Evolutionary conservation across 805 yeast species (phyloP), one percentile per base, ranked within the genome.

Genomic region (Cyberlindnera xylosilytica): DNA sequence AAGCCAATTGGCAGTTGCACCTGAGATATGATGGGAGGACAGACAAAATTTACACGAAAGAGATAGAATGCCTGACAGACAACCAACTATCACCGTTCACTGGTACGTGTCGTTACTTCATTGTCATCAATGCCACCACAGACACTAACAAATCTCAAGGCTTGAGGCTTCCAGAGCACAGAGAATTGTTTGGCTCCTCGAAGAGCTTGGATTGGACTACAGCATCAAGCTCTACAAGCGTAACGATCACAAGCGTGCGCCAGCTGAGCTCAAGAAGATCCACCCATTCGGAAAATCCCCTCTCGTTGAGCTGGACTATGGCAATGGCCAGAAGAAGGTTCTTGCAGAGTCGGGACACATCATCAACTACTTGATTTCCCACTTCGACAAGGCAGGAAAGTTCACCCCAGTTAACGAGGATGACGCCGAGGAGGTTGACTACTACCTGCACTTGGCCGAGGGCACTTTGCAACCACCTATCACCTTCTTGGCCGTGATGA

Each of bases 311-410:
- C 57, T 70, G 28, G 65, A 66, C 34, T 71, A 66, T 20, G 27
- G 13, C 6, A 49, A 51, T 34, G 61, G 65, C 12, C 56, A 55
- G 16, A 38, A 33, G 29, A 53, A 48, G 23, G 54, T 64, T 2
- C 48, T 79, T 34, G 79, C 78, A 10, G 91, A 83, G 60, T 72
- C 81, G 13, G 89, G 84, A 3, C 67, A 69, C 36, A 81, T 83
- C 33, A 58, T 77, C 36, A 73, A 72, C 40, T 77, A 77, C 52
- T 53, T 83, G 22, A 60, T 79, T 38, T 54, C 58, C 18, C 62
- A 76, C 45, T 80, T 71, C 53, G 87, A 82, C 52, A 53, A 55
- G 18, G 50, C 56, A 2, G 57, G 66, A 13, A 63, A 57, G 17
- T 62, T 79, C 39, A 56, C 50, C 8, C 74, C 76, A 20, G 44